Percentiles rank a stretch among this genome's conserved stretches.
phyloP scores from a whole-genome alignment of 208 protist species.

The Acanthamoeba triangularis region DNA sequence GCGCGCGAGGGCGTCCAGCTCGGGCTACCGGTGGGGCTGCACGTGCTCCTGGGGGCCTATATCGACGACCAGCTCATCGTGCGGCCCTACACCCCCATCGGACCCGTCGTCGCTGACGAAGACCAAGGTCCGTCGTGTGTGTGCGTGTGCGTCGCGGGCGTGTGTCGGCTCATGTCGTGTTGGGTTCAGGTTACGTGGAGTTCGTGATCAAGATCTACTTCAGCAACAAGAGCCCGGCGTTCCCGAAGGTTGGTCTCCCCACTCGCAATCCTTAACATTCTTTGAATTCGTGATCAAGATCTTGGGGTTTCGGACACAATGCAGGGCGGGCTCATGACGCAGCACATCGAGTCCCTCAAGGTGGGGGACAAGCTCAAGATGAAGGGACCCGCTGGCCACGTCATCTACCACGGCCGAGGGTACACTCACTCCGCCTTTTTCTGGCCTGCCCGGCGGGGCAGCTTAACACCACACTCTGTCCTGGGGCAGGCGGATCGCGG shows the following conservation, averaged over 20 bases:
- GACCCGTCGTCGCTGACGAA: not conserved
- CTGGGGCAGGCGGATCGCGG: not conserved
- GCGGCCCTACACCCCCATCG: constrained; percentile 28
- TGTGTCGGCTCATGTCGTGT: not conserved
- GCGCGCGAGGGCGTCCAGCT: not conserved
- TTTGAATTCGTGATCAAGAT: not conserved
- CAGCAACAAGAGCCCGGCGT: not conserved
- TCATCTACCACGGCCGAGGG: constrained; percentile 88
- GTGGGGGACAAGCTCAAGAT: constrained; percentile 93
- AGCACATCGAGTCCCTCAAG: constrained; percentile 94
- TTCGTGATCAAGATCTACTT: constrained; percentile 42
- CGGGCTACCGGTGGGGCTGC: constrained; percentile 7
- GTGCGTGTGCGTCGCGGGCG: not conserved
- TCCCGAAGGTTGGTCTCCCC: not conserved
- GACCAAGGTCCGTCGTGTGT: not conserved
- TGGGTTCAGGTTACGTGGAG: not conserved
- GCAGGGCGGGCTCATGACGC: constrained; percentile 90
- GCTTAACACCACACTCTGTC: no score
- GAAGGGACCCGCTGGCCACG: constrained; percentile 95
- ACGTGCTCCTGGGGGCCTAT: not conserved
- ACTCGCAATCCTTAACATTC: no score
- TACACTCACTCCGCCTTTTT: not conserved
- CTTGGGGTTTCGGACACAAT: not conserved
- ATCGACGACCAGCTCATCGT: constrained; percentile 36
- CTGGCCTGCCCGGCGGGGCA: no score